Base-by-base conservation (phyloP, 1,284 basidiomycete species). In the Malassezia caprae region DNA sequence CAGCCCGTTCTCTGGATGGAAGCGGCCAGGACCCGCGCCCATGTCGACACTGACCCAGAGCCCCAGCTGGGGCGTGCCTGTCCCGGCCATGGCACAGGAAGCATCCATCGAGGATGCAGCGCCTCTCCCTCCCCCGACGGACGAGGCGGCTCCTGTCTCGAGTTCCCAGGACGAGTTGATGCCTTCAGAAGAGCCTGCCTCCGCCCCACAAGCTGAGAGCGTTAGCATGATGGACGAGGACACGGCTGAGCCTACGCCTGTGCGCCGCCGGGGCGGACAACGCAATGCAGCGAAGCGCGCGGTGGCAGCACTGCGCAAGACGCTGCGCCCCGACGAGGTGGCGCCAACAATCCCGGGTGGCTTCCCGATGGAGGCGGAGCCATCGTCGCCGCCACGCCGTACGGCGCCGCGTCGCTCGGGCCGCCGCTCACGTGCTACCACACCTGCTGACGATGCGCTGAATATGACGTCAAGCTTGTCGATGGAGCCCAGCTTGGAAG, bases 1-100 rank as follows among this genome's bases (percentile, higher is more conserved):
- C 54, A 56, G 49, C 27, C 55, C 55, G 15, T 57, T 57, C 34
- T 46, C 45, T 1, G 54, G 54, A 13, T 56, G 54, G 54, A 51
- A 56, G 28, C 48, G 44, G 31, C 27, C 43, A 4, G 34, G 48
- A 24, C n/a, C 26, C 21, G 35, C n/a, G 10, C 40, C 17, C 8
- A 21, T 24, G 17, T 13, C 12, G n/a, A 15, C 27, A n/a, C 10
- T 28, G 4, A 10, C 40, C n/a, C 8, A 15, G 43, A 35, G 19
- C 3, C 53, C 53, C 11, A 23, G 19, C 11, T 56, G 47, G 42
- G 39, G 48, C 39, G 30, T 51, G 7, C 53, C 53, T 12, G 30
- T 55, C 2, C 53, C 53, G 3, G 10, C 21, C 26, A 12, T 12
- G 28, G 13, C 32, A 11, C 34, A 10, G 17, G 32, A 31, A 19